Conservation (phyloP, 2,329 filamentous ascomycete genomes). For the Raffaelea albimanens region DNA sequence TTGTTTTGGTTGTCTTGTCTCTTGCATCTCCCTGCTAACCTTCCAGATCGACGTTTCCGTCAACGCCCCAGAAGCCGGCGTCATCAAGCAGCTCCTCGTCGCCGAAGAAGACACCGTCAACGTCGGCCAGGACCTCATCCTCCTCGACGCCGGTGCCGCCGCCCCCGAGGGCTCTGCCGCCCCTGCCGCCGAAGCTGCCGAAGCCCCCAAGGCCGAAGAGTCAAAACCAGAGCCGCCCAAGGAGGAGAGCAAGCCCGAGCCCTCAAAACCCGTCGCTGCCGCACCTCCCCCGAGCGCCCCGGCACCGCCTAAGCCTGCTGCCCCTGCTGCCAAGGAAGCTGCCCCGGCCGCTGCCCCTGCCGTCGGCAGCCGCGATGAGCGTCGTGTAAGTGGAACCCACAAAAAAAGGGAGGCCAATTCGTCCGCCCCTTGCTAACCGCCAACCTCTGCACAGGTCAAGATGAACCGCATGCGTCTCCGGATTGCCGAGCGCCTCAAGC, state of each 20-base stretch:
- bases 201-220: conserved; percentile 25
- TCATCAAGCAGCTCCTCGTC: conserved; percentile 83
- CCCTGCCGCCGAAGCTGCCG: neutral
- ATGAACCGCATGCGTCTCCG: conserved; percentile 99
- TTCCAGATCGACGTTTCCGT: conserved; percentile 87
- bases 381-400: conserved; percentile 73
- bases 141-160: conserved; percentile 68
- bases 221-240: conserved; percentile 27
- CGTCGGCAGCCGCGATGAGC: conserved; percentile 73
- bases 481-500: conserved; percentile 95
- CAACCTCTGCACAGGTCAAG: conserved; percentile 59
- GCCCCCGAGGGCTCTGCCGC: conserved; percentile 34
- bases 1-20: neutral
- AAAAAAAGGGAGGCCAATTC: too few relatives aligned
- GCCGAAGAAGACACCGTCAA: conserved; percentile 92
- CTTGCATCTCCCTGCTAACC: neutral
- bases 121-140: conserved; percentile 85
- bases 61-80: conserved; percentile 84
- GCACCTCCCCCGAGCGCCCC: conserved; percentile 16
- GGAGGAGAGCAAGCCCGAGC: conserved; percentile 24
- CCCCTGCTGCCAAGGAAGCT: conserved; percentile 23
- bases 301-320: conserved; percentile 16
- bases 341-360: conserved; percentile 25
- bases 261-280: conserved; percentile 13
- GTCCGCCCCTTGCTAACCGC: too few relatives aligned